Evolutionary conservation across 2,329 filamentous ascomycete species (phyloP).

Genomic region (Dactylella cylindrospora): DNA sequence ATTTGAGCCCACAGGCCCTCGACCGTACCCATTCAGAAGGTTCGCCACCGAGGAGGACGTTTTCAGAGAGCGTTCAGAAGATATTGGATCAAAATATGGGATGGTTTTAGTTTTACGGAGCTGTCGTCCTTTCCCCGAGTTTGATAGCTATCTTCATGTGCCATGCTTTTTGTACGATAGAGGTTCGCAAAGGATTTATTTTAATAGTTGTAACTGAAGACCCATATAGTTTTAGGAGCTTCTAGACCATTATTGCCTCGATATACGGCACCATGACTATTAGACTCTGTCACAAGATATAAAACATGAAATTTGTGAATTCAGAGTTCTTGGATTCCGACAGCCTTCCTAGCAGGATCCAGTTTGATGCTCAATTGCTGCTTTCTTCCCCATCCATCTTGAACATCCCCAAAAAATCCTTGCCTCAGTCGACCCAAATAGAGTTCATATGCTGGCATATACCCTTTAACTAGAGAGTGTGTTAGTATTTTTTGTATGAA

Average conservation of each 20-base stretch:
- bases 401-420: slow-evolving; percentile 54
- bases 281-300: too few relatives aligned
- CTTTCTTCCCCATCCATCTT: not conserved
- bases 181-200: too few relatives aligned
- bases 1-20: too few relatives aligned
- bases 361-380: slow-evolving; percentile 44
- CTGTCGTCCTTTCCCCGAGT: too few relatives aligned
- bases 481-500: not conserved
- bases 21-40: too few relatives aligned
- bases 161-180: too few relatives aligned
- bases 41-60: not conserved
- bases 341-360: slow-evolving; percentile 3
- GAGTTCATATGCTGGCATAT: slow-evolving; percentile 61
- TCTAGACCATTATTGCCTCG: too few relatives aligned
- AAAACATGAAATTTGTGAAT: not conserved
- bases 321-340: slow-evolving; percentile 21
- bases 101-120: slow-evolving; percentile 36
- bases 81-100: slow-evolving; percentile 19
- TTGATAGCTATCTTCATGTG: too few relatives aligned
- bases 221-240: too few relatives aligned
- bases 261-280: too few relatives aligned
- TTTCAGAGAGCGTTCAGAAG: slow-evolving; percentile 17
- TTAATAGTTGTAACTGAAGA: too few relatives aligned
- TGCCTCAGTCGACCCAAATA: slow-evolving; percentile 57
- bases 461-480: slow-evolving; percentile 52